A percentile compares a stretch with the other conserved stretches of the same genome.
These are phyloP conservation scores for Psilocybe mexicana DNA, from an alignment of 1,284 basidiomycete genomes.

Conservation along the genomic window DNA sequence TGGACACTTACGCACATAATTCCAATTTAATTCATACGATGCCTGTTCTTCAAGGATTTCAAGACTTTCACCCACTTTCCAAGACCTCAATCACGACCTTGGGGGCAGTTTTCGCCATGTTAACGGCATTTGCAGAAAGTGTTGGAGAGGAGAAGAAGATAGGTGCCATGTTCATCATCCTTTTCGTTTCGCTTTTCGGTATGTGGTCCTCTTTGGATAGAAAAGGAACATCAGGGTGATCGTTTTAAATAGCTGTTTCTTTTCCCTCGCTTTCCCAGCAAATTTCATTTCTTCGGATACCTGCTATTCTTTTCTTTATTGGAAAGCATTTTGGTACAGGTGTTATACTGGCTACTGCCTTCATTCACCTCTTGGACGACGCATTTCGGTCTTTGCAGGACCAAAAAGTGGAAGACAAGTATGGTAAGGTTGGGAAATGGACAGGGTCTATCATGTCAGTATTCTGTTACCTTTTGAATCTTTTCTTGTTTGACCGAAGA, in stretches of 20 bases:
- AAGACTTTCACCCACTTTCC: neutral
- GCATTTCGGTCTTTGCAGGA: conserved; percentile 62
- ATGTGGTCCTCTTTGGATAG: conserved; percentile 15
- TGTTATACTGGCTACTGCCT: conserved; percentile 78
- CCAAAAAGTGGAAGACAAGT: conserved; percentile 45
- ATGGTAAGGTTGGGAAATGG: conserved; percentile 50
- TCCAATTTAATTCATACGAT: neutral
- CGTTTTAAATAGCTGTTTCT: conserved; percentile 52
- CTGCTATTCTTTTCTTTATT: conserved; percentile 69
- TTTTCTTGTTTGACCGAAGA: neutral
- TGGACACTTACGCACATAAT: neutral
- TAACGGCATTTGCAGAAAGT: neutral
- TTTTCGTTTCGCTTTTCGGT: conserved; percentile 46
- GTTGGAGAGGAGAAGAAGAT: conserved; percentile 11
- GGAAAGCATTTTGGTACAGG: conserved; percentile 84
- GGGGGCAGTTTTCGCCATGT: neutral
- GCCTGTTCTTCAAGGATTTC: neutral
- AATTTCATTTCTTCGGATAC: conserved; percentile 54
- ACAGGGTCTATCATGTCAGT: conserved; percentile 74
- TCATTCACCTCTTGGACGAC: conserved; percentile 76
- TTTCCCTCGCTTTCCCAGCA: conserved; percentile 66
- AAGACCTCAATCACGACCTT: neutral
- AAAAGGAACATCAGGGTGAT: conserved; percentile 16
- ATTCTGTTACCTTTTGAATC: neutral
- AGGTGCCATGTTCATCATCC: conserved; percentile 40